Evolutionary conservation across 164 flowering plant genomes (phyloP).

Genomic region (Nelumbo lutea): DNA sequence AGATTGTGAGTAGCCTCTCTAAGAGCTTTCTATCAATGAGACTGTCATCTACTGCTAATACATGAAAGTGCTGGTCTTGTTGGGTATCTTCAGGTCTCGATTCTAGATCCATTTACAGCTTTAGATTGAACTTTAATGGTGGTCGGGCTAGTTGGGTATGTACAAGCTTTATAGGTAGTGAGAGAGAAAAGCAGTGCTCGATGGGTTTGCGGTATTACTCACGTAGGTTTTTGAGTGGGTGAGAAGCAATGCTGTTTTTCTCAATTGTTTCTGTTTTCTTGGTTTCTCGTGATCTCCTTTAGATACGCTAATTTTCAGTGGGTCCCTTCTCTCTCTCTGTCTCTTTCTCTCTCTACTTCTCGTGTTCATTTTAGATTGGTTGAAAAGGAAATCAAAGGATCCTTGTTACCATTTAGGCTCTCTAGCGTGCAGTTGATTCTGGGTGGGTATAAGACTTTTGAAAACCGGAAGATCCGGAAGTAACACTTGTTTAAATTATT

Average conservation of each 20-base stretch:
- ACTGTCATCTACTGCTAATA: constrained; percentile 58
- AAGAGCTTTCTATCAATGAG: constrained; percentile 40
- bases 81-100: background rate
- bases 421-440: no score
- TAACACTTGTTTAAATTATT: no score
- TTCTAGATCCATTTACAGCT: background rate
- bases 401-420: no score
- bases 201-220: background rate
- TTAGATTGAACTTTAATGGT: background rate
- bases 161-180: background rate
- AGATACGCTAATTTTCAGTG: constrained; percentile 22
- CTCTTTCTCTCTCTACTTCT: background rate
- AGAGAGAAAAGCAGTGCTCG: background rate
- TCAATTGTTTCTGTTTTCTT: background rate
- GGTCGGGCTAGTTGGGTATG: background rate
- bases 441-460: background rate
- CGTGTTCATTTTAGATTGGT: no score
- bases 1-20: constrained; percentile 41
- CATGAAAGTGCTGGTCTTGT: constrained; percentile 36
- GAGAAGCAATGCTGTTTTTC: constrained; percentile 4
- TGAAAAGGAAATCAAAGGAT: background rate
- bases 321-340: background rate
- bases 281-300: constrained; percentile 15
- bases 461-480: background rate
- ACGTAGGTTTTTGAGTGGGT: constrained; percentile 13